A percentile compares a stretch with the other conserved stretches of the same genome.
Conservation (phyloP, 768 basidiomycete species). For the Naganishia kalamii region DNA sequence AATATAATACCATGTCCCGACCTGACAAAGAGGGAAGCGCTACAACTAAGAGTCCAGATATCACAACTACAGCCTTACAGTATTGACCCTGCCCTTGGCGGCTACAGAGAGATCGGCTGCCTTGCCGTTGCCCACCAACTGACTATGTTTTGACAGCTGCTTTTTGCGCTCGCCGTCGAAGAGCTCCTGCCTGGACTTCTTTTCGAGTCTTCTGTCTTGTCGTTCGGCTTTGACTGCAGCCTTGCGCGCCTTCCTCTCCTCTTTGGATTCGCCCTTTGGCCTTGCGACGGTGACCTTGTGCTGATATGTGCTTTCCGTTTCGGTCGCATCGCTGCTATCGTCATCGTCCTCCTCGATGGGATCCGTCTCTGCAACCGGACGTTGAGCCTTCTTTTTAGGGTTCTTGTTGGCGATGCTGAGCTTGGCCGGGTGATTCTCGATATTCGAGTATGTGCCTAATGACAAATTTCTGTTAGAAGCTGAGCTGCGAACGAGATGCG, state of each 20-base stretch:
- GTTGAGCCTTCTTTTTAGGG: conserved; percentile 44
- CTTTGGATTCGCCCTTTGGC: conserved; percentile 62
- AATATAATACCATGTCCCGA: background rate
- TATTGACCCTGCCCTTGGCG: conserved; percentile 17
- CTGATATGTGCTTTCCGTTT: conserved; percentile 29
- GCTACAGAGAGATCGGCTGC: conserved; percentile 39
- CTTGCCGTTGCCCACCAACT: conserved; percentile 41
- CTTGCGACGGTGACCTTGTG: conserved; percentile 52
- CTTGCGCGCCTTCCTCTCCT: conserved; percentile 51
- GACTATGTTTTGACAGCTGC: conserved; percentile 45
- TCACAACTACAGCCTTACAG: conserved; percentile 15
- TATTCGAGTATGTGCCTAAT: conserved; percentile 87
- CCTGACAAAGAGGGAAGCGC: background rate
- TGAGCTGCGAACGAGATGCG: background rate
- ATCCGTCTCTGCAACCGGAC: conserved; percentile 15
- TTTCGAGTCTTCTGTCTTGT: conserved; percentile 48
- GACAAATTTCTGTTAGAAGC: background rate
- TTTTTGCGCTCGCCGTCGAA: conserved; percentile 48
- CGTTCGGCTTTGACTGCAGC: conserved; percentile 50
- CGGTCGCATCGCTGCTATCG: background rate
- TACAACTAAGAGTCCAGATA: background rate
- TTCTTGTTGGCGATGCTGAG: conserved; percentile 52
- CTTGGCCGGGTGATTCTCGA: conserved; percentile 90
- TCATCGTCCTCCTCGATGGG: conserved; percentile 36
- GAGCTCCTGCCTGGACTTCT: conserved; percentile 49